Base-by-base conservation (phyloP, 2,329 filamentous ascomycete species). In the Golovinomyces cichoracearum region DNA sequence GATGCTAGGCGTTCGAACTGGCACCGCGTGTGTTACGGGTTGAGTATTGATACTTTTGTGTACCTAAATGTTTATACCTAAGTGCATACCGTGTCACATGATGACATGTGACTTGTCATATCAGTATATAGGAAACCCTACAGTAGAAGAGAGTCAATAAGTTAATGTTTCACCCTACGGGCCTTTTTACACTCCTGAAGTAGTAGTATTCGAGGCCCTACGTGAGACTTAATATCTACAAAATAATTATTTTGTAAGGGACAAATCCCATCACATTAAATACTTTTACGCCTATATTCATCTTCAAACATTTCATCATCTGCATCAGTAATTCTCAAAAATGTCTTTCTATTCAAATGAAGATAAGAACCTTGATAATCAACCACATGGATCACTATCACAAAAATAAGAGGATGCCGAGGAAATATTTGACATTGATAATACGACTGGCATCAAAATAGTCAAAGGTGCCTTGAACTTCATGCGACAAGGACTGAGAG, bases 171-270 rank as follows among this genome's bases (percentile, higher is more conserved):
- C n/a, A 31, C 44, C 9, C 25, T 33, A 46, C 44, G 29, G 15
- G 26, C 29, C 44, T 35, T 46, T 46, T 21, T 22, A 46, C 29
- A 46, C 27, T 46, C 26, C 44, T 10, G 27, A 35, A 35, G 26
- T 22, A 33, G 44, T 35, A 46, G 44, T 46, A 46, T 33, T 46
- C 22, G 44, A 46, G 44, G 44, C 27, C 26, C 19, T 46, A 35
- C 44, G 44, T 46, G 44, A 46, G 44, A 46, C 44, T 46, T 35
- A 46, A 38, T 46, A 46, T 46, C 44, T 35, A 46, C 44, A 46
- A 46, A 42, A 42, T 42, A 23, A 42, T 42, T 42, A 42, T 25
- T 19, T 42, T 23, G 23, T 42, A 42, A 23, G 40, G 40, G 42
- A 45, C 26, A 45, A 29, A 45, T 31, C 23, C 23, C 42, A 31